These are phyloP conservation scores for Talaromyces sp. DNA, from an alignment of 2,329 filamentous ascomycete species.

Conservation along the genomic window DNA sequence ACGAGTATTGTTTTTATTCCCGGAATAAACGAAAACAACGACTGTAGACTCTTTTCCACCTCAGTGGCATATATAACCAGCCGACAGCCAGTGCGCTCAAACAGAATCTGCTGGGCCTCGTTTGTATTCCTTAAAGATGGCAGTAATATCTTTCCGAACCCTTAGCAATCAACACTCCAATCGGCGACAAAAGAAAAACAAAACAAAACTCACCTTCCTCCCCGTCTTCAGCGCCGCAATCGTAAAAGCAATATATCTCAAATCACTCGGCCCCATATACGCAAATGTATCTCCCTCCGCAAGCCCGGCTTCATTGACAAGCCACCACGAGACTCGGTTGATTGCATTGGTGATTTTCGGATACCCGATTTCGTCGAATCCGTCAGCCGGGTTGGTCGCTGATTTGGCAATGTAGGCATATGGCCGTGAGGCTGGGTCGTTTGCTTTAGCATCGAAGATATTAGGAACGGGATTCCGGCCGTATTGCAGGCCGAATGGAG, in stretches of 20 bases:
- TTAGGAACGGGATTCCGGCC: conserved; percentile 7
- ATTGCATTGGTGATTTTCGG: conserved; percentile 10
- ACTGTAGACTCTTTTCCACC: conserved; percentile 10
- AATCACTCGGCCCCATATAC: conserved; percentile 11
- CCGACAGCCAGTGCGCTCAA: conserved; percentile 8
- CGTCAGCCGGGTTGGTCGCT: conserved; percentile 7
- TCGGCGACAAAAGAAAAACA: background rate
- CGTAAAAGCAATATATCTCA: conserved; percentile 11
- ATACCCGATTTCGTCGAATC: conserved; percentile 9
- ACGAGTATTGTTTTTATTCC: background rate
- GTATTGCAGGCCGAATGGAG: conserved; percentile 1
- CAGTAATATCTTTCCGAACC: conserved; percentile 5
- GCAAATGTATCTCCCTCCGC: conserved; percentile 9
- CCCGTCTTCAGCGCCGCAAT: conserved; percentile 13
- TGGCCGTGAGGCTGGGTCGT: conserved; percentile 2
- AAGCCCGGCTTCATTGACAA: conserved; percentile 6
- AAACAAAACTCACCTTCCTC: conserved; percentile 4
- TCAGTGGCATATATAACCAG: conserved; percentile 9
- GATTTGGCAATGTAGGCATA: conserved; percentile 11
- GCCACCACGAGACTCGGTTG: conserved; percentile 12
- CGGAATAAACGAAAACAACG: conserved; percentile 6
- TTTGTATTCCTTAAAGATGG: conserved; percentile 13
- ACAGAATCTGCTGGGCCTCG: conserved; percentile 9
- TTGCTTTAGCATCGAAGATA: conserved; percentile 10
- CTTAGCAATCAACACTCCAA: background rate